Percentiles rank a stretch among this genome's conserved stretches.
Evolutionary conservation across 176 grass and related monocot genomes (phyloP).

Genomic region (Thalia dealbata): DNA sequence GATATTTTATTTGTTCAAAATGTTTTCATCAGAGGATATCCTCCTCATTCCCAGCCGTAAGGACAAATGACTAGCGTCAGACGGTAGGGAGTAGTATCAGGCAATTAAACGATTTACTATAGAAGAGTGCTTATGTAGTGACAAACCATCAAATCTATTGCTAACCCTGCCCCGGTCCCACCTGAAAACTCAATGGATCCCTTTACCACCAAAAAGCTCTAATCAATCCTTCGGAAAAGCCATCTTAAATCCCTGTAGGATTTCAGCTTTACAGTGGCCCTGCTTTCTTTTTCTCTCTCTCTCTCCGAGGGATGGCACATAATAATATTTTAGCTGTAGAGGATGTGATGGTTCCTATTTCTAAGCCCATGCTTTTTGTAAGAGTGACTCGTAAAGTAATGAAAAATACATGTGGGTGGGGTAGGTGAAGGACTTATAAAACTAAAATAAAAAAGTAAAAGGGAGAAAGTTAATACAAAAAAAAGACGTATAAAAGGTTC

Average conservation of each 20-base stretch:
- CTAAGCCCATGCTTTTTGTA: neutral
- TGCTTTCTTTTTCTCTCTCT: neutral
- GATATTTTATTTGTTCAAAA: neutral
- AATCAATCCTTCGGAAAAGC: conserved; percentile 1
- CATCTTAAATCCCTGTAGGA: conserved; percentile 4
- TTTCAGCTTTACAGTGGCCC: neutral
- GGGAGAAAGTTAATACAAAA: neutral
- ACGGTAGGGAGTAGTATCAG: neutral
- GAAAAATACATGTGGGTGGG: conserved; percentile 1
- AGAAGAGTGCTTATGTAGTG: neutral
- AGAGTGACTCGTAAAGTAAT: neutral
- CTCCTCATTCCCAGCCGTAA: neutral
- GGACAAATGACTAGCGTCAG: neutral
- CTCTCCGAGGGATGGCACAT: neutral
- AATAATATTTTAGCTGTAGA: neutral
- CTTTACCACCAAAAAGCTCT: neutral
- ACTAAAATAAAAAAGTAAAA: neutral
- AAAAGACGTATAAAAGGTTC: neutral
- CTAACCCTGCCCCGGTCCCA: neutral
- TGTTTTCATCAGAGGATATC: neutral
- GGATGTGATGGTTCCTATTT: neutral
- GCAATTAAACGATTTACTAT: neutral
- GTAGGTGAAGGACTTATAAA: neutral
- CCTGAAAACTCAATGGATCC: neutral
- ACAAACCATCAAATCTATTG: neutral